phyloP scores from a whole-genome alignment of 2,329 filamentous ascomycete genomes.

The Setomelanomma holmii region DNA sequence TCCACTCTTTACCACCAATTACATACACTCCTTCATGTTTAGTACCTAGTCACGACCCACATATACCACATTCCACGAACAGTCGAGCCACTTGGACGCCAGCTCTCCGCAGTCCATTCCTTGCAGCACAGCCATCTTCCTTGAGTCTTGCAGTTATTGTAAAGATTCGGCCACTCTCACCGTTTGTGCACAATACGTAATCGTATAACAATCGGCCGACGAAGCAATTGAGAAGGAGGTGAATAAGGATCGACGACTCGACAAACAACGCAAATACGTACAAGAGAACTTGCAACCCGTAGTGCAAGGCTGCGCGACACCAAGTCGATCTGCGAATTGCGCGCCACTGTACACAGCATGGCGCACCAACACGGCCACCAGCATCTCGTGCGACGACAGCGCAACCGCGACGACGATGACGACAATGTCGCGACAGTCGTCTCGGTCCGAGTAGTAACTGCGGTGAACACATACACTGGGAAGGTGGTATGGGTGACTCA shows the following conservation, averaged over 20 bases:
- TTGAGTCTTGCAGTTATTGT: constrained; percentile 26
- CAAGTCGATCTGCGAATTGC: constrained; percentile 2
- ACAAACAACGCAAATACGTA: neutral
- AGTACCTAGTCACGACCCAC: constrained; percentile 33
- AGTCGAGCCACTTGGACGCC: constrained; percentile 19
- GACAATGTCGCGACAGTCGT: constrained; percentile 43
- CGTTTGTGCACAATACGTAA: constrained; percentile 33
- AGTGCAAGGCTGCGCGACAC: neutral
- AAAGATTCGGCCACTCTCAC: constrained; percentile 27
- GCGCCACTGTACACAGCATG: constrained; percentile 17
- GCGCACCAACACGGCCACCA: constrained; percentile 32
- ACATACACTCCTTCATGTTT: constrained; percentile 42
- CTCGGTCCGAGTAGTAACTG: constrained; percentile 60
- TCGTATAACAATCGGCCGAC: constrained; percentile 14
- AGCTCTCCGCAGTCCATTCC: constrained; percentile 36
- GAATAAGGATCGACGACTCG: constrained; percentile 8
- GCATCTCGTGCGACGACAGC: constrained; percentile 42
- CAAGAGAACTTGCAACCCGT: neutral
- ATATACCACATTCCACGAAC: constrained; percentile 34
- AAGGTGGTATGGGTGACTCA: constrained; percentile 42
- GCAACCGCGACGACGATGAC: constrained; percentile 18
- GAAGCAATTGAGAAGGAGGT: constrained; percentile 14
- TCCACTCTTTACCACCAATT: constrained; percentile 42
- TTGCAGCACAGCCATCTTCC: constrained; percentile 32
- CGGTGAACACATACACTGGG: constrained; percentile 60